Base-by-base conservation (phyloP, 2,329 filamentous ascomycete species). In the Aspergillus persii region DNA sequence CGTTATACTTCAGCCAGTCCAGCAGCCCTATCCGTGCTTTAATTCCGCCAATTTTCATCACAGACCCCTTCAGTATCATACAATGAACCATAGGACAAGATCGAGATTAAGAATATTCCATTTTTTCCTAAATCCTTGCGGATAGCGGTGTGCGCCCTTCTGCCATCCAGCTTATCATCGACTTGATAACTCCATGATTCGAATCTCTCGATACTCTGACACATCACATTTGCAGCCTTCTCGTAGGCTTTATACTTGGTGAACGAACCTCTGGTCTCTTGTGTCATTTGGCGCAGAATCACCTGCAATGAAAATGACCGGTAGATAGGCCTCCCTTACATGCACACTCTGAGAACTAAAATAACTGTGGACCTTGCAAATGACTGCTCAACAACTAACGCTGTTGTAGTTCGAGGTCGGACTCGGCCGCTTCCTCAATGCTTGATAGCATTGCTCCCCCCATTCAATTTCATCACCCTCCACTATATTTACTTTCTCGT, bases 401-500 rank as follows among this genome's bases (percentile, higher is more conserved):
- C 29, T 36, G 6, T 47, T 46, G 52, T 57, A 72, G 70, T 61
- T 49, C 62, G 58, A 53, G 59, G 58, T 30, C 68, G 61, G 64
- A 57, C 58, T 54, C 63, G 59, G 50, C 53, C 65, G 12, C 52
- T 68, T n/a, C 61, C 65, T 51, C 66, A 63, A 23, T 61, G 61
- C 49, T 60, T 74, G 11, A 64, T 66, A 50, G 66, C 64, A 31
- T 55, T 72, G 2, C 64, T 75, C 3, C 74, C 73, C 11, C 74
- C 72, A 12, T 71, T 85, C 61, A 87, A 87, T 65, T 89, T 85
- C 70, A 83, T 88, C 66, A 86, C 84, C 2, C 66, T 90, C 5
- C 88, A 90, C 69, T 89, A 89, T 74, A 70, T 80, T 53, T 90
- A 90, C 74, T 90, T 90, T 70, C 78, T 88, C 61, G 60, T 75